Evolutionary conservation across 108 stramenopile genomes (phyloP), one percentile per base, ranked within the genome.

Genomic region (Skeletonema potamos): DNA sequence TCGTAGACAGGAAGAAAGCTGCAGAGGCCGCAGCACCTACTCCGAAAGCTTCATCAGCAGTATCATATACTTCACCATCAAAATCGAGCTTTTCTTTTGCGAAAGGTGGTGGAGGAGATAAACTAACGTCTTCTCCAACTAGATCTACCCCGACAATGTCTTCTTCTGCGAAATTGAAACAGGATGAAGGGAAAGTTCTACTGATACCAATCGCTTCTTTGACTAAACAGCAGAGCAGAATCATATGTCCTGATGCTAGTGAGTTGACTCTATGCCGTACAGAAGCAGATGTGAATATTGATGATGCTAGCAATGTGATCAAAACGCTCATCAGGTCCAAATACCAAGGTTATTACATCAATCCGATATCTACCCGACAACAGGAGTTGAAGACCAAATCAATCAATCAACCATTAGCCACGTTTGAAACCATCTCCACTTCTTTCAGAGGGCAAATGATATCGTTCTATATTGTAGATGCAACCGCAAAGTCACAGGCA

Each of bases 31-130:
- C 10, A 83, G 85, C 10, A 84, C 85, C 15, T 82, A 87, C 64
- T 36, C 46, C 12, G 30, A 85, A 76, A 62, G 74, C 77, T 55
- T 66, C 82, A 32, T 34, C 70, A 43, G 36, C 74, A 54, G 44
- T 65, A 22, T 46, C 37, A 51, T 61, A 18, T 60, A 29, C 58
- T 12, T 80, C 79, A 32, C 62, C 82, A 10, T 83, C 86, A 22
- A 59, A 60, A 44, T 81, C 84, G 37, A 76, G 73, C 48, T 87
- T 87, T 74, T 87, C 87, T 27, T 87, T 87, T 74, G 79, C 87
- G 6, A 81, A 77, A 72, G 85, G 87, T 22, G 84, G 87, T 30
- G 87, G 84, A 34, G 87, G 84, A 15, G 87, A 84, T 58, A 26
- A 18, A 4, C 20, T 83, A 58, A 73, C 73, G 26, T 77, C 73